These are phyloP conservation scores for Venturia effusa DNA, from an alignment of 2,329 filamentous ascomycete genomes.

Conservation along the genomic window DNA sequence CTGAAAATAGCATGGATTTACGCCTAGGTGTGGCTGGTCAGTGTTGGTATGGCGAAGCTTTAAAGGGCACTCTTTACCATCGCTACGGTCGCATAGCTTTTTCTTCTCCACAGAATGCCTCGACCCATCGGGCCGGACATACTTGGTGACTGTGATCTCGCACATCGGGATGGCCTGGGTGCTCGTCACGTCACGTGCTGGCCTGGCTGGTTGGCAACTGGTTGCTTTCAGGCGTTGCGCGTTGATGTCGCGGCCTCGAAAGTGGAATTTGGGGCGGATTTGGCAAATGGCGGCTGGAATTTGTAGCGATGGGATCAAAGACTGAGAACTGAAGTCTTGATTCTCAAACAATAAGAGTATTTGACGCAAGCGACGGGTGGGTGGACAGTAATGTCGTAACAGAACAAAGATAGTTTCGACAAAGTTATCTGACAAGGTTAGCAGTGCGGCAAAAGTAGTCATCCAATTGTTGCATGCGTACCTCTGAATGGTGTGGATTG, in stretches of 20 bases:
- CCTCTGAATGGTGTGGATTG: neutral
- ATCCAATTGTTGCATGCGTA: conserved; percentile 7
- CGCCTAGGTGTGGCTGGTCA: neutral
- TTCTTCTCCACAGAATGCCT: neutral
- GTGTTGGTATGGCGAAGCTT: neutral
- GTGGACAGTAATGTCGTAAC: neutral
- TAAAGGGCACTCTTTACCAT: neutral
- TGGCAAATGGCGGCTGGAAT: neutral
- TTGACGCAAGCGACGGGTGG: neutral
- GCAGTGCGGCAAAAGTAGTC: neutral
- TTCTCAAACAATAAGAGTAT: neutral
- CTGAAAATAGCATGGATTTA: conserved; percentile 10
- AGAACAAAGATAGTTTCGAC: conserved; percentile 1
- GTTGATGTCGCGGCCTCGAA: neutral
- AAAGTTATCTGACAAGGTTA: conserved; percentile 1
- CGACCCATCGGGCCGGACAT: conserved; percentile 1
- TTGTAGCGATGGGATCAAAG: neutral
- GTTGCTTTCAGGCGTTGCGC: neutral
- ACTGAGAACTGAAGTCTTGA: neutral
- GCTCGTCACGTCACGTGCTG: conserved; percentile 4
- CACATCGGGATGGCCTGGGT: conserved; percentile 7
- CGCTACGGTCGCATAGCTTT: conserved; percentile 5
- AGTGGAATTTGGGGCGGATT: neutral
- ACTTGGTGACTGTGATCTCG: conserved; percentile 7
- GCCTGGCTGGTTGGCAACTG: neutral